These are phyloP conservation scores for Cutaneotrichosporon sp. DNA, from an alignment of 1,284 basidiomycete species.

Conservation along the genomic window DNA sequence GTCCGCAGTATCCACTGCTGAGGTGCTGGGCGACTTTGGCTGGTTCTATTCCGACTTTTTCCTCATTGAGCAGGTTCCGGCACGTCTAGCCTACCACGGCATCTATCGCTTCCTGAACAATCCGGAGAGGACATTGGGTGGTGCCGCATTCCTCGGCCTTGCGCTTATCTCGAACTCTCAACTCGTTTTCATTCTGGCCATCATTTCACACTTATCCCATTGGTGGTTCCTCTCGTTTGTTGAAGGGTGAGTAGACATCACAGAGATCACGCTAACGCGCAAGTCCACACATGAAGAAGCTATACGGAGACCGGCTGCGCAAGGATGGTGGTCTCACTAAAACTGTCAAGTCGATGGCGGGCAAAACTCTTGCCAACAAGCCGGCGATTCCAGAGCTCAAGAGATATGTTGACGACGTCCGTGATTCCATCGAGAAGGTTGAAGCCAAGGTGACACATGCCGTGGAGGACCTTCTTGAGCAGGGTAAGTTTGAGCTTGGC, in stretches of 20 bases:
- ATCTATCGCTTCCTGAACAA: conserved; percentile 97
- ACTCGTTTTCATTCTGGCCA: conserved; percentile 75
- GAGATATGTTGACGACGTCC: conserved; percentile 79
- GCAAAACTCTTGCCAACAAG: conserved; percentile 57
- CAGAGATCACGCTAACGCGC: no score
- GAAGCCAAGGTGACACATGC: conserved; percentile 84
- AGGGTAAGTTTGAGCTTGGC: conserved; percentile 56
- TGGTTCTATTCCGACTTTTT: conserved; percentile 99
- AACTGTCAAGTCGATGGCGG: conserved; percentile 86
- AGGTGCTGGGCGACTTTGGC: conserved; percentile 88
- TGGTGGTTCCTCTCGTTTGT: conserved; percentile 88
- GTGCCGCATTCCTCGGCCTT: conserved; percentile 89
- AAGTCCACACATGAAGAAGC: conserved; percentile 93
- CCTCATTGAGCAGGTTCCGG: conserved; percentile 80
- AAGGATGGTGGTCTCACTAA: conserved; percentile 95
- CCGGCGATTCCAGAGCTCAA: conserved; percentile 63
- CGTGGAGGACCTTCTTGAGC: conserved; percentile 86
- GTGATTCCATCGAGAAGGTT: conserved; percentile 89
- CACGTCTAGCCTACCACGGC: conserved; percentile 88
- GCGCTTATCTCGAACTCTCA: conserved; percentile 85
- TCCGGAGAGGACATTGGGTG: conserved; percentile 86
- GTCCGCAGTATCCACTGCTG: conserved; percentile 83
- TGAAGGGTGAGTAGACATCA: conserved; percentile 80
- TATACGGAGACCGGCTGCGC: conserved; percentile 86
- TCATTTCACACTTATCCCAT: conserved; percentile 74